A percentile compares a stretch with the other conserved stretches of the same genome.
These are phyloP conservation scores for Nitzschia sp. DNA, from an alignment of 108 stramenopile genomes.

Conservation along the genomic window DNA sequence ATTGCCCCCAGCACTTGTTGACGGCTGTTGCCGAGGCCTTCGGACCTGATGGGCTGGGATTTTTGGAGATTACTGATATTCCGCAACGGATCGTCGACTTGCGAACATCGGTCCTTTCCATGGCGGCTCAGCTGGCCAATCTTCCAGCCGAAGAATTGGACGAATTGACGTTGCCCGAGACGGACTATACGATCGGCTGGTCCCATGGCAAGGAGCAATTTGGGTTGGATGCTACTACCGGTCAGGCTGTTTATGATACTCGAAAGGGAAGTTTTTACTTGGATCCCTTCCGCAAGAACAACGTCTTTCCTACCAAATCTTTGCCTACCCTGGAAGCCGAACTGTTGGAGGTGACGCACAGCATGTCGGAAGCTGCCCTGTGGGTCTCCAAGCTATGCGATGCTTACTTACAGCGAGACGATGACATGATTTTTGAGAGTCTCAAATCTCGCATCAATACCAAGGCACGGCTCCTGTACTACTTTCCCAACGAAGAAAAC, in stretches of 20 bases:
- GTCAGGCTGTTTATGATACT: constrained; percentile 51
- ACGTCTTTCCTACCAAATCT: constrained; percentile 75
- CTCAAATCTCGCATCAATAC: constrained; percentile 18
- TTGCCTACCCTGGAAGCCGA: constrained; percentile 78
- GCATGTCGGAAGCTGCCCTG: constrained; percentile 74
- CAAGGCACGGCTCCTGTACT: constrained; percentile 94
- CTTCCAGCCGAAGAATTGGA: constrained; percentile 47
- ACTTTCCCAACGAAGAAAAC: constrained; percentile 65
- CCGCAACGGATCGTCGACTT: constrained; percentile 39
- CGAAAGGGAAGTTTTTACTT: constrained; percentile 93
- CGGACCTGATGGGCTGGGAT: constrained; percentile 56
- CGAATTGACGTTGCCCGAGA: constrained; percentile 56
- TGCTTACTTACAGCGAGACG: constrained; percentile 25
- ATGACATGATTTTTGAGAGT: constrained; percentile 10
- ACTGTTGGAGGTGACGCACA: constrained; percentile 72
- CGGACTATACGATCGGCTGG: constrained; percentile 88
- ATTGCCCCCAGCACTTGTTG: constrained; percentile 27
- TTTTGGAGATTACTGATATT: constrained; percentile 71
- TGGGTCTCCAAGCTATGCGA: constrained; percentile 66
- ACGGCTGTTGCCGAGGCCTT: constrained; percentile 47
- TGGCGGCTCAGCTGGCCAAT: constrained; percentile 65
- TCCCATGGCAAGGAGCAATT: constrained; percentile 93
- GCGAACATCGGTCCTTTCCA: constrained; percentile 53
- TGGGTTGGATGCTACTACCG: constrained; percentile 13
- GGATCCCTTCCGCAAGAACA: constrained; percentile 82